A percentile compares a stretch with the other conserved stretches of the same genome.
phyloP scores from a whole-genome alignment of 2,329 filamentous ascomycete genomes.

The Lasiodiplodia sp. region DNA sequence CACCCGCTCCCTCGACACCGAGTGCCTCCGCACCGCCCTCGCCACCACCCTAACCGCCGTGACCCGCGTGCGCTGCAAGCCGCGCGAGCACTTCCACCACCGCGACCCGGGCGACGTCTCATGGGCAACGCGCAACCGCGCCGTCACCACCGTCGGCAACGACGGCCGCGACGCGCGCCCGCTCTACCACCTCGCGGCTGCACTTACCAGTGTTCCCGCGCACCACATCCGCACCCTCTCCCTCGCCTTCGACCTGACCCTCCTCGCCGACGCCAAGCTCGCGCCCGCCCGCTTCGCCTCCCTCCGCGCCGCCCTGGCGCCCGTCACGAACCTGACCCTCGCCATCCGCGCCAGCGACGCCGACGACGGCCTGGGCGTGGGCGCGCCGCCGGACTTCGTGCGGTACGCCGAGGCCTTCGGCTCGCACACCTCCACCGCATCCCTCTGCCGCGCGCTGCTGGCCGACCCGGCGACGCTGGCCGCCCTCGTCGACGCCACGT shows the following conservation, averaged over 20 bases:
- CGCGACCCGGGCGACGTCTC: neutral
- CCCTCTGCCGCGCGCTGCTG: neutral
- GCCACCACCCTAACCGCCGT: conserved; percentile 1
- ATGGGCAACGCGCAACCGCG: neutral
- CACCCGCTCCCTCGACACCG: neutral
- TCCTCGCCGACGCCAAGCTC: conserved; percentile 5
- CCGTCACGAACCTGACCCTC: conserved; percentile 3
- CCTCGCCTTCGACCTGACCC: conserved; percentile 6
- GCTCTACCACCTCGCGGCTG: conserved; percentile 9
- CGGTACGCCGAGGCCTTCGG: neutral
- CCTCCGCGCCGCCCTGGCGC: conserved; percentile 1
- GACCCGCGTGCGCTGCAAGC: conserved; percentile 2
- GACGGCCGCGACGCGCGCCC: neutral
- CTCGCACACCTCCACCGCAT: neutral
- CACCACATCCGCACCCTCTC: conserved; percentile 11
- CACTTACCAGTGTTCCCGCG: neutral
- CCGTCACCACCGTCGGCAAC: neutral
- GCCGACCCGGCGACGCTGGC: neutral
- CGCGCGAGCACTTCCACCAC: neutral
- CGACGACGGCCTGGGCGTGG: neutral
- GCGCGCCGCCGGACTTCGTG: neutral
- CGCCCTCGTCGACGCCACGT: neutral
- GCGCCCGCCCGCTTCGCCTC: conserved; percentile 3
- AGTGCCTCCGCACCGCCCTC: conserved; percentile 9
- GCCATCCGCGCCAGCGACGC: neutral